phyloP scores from a whole-genome alignment of 345 rosid species.

The Clausena lansium region DNA sequence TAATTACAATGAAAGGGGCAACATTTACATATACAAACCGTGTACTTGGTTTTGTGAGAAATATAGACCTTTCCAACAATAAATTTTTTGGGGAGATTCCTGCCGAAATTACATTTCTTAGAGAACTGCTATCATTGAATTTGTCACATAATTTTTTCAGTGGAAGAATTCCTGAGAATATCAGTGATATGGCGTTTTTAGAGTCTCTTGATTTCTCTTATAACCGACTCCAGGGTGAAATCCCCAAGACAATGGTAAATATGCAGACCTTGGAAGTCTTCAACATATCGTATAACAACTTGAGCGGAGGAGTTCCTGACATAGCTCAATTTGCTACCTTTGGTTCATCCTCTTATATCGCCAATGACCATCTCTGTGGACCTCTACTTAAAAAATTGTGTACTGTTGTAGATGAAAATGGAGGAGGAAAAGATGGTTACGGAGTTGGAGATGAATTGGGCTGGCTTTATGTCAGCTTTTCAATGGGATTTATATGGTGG shows the following conservation, averaged over 20 bases:
- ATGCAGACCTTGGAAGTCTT: rapidly evolving
- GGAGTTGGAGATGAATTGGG: no score
- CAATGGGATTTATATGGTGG: no score
- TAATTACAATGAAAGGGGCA: no score
- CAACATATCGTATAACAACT: neutral
- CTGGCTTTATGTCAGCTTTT: no score
- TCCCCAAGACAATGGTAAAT: neutral
- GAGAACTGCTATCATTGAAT: neutral
- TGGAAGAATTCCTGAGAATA: neutral
- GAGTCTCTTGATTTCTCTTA: neutral
- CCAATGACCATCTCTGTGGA: neutral
- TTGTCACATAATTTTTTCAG: neutral
- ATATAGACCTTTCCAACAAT: neutral
- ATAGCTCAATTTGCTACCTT: neutral
- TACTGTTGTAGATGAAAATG: no score
- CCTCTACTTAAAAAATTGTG: no score
- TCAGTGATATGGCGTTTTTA: neutral
- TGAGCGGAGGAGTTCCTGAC: neutral
- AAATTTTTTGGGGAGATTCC: neutral
- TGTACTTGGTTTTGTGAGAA: neutral
- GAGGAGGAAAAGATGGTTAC: no score
- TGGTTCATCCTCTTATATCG: neutral
- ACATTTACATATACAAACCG: neutral
- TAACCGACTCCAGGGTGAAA: neutral
- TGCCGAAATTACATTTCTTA: neutral